Evolutionary conservation across 179 eudicot genomes (phyloP).

Genomic region (Beta lomatogona): DNA sequence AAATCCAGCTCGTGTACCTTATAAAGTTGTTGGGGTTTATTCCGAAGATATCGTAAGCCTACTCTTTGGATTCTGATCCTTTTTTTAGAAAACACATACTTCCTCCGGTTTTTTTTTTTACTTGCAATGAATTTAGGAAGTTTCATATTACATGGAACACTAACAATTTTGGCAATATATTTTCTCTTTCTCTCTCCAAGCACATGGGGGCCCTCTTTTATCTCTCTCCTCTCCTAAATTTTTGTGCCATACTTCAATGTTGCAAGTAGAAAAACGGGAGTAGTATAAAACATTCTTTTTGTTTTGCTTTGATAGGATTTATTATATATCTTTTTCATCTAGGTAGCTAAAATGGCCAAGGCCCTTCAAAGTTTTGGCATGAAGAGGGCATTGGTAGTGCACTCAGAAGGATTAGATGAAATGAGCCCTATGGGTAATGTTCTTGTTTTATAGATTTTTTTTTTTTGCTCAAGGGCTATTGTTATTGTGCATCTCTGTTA

Average conservation of each 20-base stretch:
- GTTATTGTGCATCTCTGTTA: neutral
- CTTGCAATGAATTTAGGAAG: no score
- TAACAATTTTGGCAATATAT: no score
- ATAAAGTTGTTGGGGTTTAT: slow-evolving; percentile 95
- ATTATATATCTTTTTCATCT: neutral
- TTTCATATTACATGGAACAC: no score
- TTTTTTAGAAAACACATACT: neutral
- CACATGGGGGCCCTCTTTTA: no score
- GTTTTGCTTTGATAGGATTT: neutral
- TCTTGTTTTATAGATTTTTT: neutral
- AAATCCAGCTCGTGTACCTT: slow-evolving; percentile 91
- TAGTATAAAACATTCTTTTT: neutral
- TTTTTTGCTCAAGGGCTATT: neutral
- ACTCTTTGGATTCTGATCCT: neutral
- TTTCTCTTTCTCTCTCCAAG: no score
- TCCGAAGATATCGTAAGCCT: slow-evolving; percentile 73
- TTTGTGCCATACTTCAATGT: no score
- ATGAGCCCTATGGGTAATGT: slow-evolving; percentile 88
- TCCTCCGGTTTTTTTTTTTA: no score
- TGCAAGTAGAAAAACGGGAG: no score
- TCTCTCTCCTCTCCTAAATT: no score
- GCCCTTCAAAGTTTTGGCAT: slow-evolving; percentile 95
- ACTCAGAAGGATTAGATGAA: slow-evolving; percentile 90
- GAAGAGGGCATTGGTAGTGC: slow-evolving; percentile 94
- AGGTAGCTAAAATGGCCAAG: slow-evolving; percentile 89